phyloP scores from a whole-genome alignment of 2,329 filamentous ascomycete genomes.

The Aureobasidium leucospermi region DNA sequence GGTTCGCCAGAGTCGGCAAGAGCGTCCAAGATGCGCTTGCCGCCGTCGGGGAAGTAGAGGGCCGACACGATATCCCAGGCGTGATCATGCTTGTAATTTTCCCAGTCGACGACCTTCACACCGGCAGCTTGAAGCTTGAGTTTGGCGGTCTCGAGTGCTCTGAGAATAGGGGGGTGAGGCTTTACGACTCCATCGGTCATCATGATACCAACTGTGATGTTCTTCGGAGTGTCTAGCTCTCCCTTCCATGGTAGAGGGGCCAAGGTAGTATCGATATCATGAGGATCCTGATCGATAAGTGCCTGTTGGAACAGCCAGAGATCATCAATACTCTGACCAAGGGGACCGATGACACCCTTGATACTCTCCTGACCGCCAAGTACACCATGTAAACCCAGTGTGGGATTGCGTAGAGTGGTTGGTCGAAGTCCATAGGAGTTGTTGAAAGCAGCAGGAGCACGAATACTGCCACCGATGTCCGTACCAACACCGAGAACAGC shows the following conservation, averaged over 20 bases:
- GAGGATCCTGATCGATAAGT: constrained; percentile 47
- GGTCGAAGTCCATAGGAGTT: constrained; percentile 40
- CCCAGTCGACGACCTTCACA: constrained; percentile 37
- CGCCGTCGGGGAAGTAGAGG: constrained; percentile 56
- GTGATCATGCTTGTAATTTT: constrained; percentile 42
- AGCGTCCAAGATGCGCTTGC: constrained; percentile 36
- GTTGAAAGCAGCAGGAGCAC: constrained; percentile 42
- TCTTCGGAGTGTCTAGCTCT: constrained; percentile 36
- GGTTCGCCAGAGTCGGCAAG: constrained; percentile 36
- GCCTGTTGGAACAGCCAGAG: constrained; percentile 47
- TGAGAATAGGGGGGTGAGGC: constrained; percentile 29
- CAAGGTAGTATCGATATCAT: constrained; percentile 50
- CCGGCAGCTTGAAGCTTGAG: constrained; percentile 14
- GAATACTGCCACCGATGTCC: constrained; percentile 46
- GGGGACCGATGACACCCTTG: constrained; percentile 44
- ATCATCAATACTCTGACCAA: constrained; percentile 47
- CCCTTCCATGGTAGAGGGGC: constrained; percentile 51
- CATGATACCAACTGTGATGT: constrained; percentile 47
- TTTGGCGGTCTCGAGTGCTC: constrained; percentile 25
- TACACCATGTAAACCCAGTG: constrained; percentile 34
- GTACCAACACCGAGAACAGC: constrained; percentile 50
- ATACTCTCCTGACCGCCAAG: constrained; percentile 42
- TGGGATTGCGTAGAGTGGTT: constrained; percentile 37
- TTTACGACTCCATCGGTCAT: constrained; percentile 51
- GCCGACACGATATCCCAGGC: constrained; percentile 42